Conservation (phyloP, 2,329 filamentous ascomycete species). For the Plenodomus lindquistii region DNA sequence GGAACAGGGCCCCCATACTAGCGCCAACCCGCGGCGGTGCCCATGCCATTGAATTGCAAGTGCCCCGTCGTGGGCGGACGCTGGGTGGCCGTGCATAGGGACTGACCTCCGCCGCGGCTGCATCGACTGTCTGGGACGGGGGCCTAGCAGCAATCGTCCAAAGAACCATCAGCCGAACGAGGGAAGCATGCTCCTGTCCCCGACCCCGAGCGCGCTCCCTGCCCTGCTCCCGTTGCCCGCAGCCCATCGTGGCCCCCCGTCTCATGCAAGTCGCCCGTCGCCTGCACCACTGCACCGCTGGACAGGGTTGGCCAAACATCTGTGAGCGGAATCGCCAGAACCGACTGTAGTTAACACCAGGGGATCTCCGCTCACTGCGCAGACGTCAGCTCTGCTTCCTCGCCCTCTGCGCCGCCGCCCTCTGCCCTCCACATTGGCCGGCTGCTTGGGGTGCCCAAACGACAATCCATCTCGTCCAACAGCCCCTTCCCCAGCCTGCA, state of each 20-base stretch:
- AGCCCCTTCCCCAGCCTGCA: not conserved
- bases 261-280: constrained; percentile 44
- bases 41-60: too few relatives aligned
- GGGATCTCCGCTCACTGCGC: constrained; percentile 42
- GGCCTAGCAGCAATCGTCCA: constrained; percentile 31
- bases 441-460: constrained; percentile 6
- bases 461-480: not conserved
- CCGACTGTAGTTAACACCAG: constrained; percentile 47
- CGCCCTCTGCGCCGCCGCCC: constrained; percentile 33
- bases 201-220: constrained; percentile 36
- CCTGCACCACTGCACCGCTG: constrained; percentile 42
- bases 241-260: constrained; percentile 42
- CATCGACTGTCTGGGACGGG: constrained; percentile 37
- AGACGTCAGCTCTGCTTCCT: constrained; percentile 30
- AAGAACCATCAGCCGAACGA: constrained; percentile 50
- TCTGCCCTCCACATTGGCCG: constrained; percentile 19
- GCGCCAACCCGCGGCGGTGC: constrained; percentile 23
- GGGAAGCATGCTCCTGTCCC: constrained; percentile 41
- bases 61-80: too few relatives aligned
- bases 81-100: constrained; percentile 35
- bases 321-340: constrained; percentile 37
- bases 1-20: constrained; percentile 32
- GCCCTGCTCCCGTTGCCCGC: constrained; percentile 44
- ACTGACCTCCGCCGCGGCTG: constrained; percentile 42
- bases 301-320: constrained; percentile 42